Base-by-base conservation (phyloP, 768 basidiomycete species). In the Leucogyrophana mollusca region DNA sequence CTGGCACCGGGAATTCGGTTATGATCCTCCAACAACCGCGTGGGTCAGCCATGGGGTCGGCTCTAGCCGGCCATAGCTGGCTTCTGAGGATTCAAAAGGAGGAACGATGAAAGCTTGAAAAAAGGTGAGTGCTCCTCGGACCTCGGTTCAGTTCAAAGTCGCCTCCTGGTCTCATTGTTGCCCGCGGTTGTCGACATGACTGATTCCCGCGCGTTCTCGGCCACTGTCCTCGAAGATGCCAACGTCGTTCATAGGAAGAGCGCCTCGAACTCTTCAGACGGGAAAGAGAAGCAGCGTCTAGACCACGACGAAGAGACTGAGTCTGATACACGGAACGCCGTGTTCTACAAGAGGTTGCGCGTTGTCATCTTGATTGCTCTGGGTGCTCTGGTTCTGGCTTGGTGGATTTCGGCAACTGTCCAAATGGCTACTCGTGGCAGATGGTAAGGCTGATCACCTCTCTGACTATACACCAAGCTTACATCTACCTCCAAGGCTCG, bases 341-440 rank as follows among this genome's bases (percentile, higher is more conserved):
- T 34, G 4, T 42, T 47, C n/a, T 33, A 56, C 27, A 55, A 47
- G 48, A 65, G 46, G 46, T 54, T 65, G 44, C 70, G 75, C 10
- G 71, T 73, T n/a, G 67, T 68, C 54, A 59, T 82, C 38, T 68
- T 90, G 27, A 64, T 62, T 38, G 79, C 55, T 13, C 51, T 84
- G 1, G 85, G 83, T 9, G 56, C 72, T 10, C 60, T 83, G 40
- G 88, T 93, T 53, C 69, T 91, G 34, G 90, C 78, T 34, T 93
- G 90, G 90, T 93, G 90, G 90, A 82, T 93, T 27, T 85, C 83
- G 49, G 68, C 90, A 8, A 90, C 80, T 0, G 61, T 90, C 10
- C 66, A 92, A 40, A 55, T 70, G 44, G 80, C 74, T 4, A 91
- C 90, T 3, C 79, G 90, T 42, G 83, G 79, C 64, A 74, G 87